Conservation (phyloP, 2,329 filamentous ascomycete species). For the Dactylonectria estremocensis region DNA sequence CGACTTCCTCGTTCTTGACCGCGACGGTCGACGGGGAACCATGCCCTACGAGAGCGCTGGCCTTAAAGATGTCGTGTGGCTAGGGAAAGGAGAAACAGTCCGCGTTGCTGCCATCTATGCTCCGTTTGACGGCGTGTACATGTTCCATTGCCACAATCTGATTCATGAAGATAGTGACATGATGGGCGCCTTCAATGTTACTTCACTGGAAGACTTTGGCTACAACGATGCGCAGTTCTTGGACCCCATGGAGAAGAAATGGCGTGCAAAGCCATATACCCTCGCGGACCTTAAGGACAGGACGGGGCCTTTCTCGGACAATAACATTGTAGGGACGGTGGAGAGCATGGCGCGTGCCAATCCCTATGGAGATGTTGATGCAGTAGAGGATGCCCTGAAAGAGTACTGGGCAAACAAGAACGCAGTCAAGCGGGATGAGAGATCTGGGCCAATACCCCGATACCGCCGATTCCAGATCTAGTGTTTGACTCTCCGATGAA, state of each 20-base stretch:
- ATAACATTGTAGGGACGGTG: constrained; percentile 5
- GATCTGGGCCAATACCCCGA: neutral
- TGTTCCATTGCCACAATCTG: constrained; percentile 65
- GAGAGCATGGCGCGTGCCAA: constrained; percentile 20
- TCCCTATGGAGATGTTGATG: constrained; percentile 21
- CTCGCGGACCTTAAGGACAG: constrained; percentile 6
- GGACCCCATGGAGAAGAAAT: constrained; percentile 29
- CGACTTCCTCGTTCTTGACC: constrained; percentile 68
- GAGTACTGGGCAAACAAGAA: constrained; percentile 18
- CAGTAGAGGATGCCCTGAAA: constrained; percentile 15
- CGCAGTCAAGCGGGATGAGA: neutral
- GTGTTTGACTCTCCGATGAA: neutral
- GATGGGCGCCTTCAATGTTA: constrained; percentile 64
- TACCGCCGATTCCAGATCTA: constrained; percentile 14
- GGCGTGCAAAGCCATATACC: constrained; percentile 21
- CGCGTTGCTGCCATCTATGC: constrained; percentile 66
- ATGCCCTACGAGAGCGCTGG: constrained; percentile 67
- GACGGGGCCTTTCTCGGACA: constrained; percentile 19
- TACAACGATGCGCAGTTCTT: constrained; percentile 49
- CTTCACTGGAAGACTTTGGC: constrained; percentile 54
- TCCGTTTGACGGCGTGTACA: constrained; percentile 68
- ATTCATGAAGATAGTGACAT: constrained; percentile 63
- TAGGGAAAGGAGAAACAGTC: constrained; percentile 65
- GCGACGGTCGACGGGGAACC: constrained; percentile 58
- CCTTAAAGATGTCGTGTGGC: constrained; percentile 72